Conservation (phyloP, 2,329 filamentous ascomycete genomes). For the Colletotrichum sp. region DNA sequence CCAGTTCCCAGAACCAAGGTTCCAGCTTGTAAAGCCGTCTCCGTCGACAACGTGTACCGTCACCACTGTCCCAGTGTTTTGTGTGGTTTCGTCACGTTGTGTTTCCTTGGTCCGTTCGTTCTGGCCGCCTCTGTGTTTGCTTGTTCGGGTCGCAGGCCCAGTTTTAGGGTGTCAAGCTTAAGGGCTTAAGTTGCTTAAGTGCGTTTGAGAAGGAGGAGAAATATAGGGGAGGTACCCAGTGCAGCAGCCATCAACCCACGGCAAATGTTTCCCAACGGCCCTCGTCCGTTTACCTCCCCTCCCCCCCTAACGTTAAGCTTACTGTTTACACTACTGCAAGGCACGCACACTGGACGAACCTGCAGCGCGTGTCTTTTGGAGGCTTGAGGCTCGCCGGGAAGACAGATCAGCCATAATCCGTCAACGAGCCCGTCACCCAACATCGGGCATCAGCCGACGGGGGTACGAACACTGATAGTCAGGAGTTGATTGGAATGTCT, state of each 20-base stretch:
- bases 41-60: neutral
- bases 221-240: neutral
- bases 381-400: neutral
- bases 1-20: neutral
- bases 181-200: neutral
- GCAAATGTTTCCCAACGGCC: neutral
- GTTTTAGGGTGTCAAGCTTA: constrained; percentile 12
- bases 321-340: constrained; percentile 1
- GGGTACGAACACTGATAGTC: neutral
- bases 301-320: neutral
- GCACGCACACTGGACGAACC: neutral
- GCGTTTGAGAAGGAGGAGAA: neutral
- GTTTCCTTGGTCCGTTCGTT: neutral
- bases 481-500: constrained; percentile 18
- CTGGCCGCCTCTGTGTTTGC: neutral
- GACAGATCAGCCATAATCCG: neutral
- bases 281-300: neutral
- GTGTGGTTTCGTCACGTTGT: neutral
- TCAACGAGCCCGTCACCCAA: neutral
- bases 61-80: neutral
- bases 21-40: neutral
- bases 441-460: neutral
- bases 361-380: neutral
- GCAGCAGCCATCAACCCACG: neutral
- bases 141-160: neutral